Evolutionary conservation across 306 rosid genomes (phyloP).

Genomic region (Hippophae tibetana): DNA sequence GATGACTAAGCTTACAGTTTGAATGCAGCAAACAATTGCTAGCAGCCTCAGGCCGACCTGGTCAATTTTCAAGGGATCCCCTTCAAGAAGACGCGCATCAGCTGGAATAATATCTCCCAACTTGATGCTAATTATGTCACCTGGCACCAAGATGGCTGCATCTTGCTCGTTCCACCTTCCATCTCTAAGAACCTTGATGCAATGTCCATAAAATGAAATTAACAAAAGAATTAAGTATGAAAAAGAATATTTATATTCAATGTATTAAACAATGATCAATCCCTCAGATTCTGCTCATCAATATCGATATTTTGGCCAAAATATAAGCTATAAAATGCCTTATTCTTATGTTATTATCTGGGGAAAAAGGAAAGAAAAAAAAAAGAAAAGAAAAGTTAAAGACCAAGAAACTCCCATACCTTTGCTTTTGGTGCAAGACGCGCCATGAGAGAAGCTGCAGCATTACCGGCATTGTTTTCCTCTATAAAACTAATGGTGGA

Average conservation of each 20-base stretch:
- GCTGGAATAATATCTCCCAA: conserved; percentile 92
- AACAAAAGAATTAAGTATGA: conserved; percentile 1
- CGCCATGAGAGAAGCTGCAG: conserved; percentile 99
- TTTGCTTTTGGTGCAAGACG: conserved; percentile 95
- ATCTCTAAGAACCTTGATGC: conserved; percentile 81
- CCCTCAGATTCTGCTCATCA: neutral
- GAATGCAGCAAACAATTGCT: neutral
- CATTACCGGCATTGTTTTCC: conserved; percentile 97
- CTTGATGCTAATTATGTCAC: conserved; percentile 81
- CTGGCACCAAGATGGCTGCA: conserved; percentile 75
- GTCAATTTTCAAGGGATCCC: conserved; percentile 93
- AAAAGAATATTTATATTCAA: neutral
- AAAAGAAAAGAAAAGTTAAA: neutral
- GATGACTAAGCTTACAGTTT: neutral
- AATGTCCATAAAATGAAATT: conserved; percentile 15
- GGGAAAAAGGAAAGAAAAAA: neutral
- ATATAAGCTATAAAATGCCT: neutral
- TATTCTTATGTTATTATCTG: neutral
- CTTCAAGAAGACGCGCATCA: conserved; percentile 94
- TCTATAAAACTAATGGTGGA: conserved; percentile 96
- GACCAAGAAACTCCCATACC: conserved; percentile 30
- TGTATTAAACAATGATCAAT: neutral
- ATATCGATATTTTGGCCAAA: neutral
- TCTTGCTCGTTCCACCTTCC: conserved; percentile 95
- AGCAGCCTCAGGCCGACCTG: conserved; percentile 40